A percentile compares a stretch with the other conserved stretches of the same genome.
Evolutionary conservation across 371 early-diverging fungal species (phyloP).

Genomic region (Mucor sp.): DNA sequence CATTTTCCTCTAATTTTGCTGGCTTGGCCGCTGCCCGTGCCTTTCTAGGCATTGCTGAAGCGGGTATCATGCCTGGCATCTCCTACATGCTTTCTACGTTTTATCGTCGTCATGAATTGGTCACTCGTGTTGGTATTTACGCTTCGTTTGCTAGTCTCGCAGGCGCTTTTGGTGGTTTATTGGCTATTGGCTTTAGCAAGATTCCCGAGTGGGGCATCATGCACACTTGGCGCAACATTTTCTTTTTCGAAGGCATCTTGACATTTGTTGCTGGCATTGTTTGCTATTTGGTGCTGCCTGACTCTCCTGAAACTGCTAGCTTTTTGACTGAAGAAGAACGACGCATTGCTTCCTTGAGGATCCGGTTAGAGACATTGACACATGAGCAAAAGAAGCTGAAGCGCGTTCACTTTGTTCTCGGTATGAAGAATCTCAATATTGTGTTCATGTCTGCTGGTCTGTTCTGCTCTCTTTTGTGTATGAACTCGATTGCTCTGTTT

Average conservation of each 20-base stretch:
- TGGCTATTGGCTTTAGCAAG: slow-evolving; percentile 32
- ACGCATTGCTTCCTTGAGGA: slow-evolving; percentile 38
- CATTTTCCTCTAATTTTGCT: slow-evolving; percentile 23
- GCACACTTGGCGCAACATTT: slow-evolving; percentile 53
- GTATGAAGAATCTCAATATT: slow-evolving; percentile 49
- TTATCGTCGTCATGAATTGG: slow-evolving; percentile 31
- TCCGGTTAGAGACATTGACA: slow-evolving; percentile 42
- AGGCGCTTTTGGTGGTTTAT: slow-evolving; percentile 43
- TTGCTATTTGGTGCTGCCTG: slow-evolving; percentile 47
- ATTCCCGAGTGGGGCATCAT: slow-evolving; percentile 30
- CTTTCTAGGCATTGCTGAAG: slow-evolving; percentile 18
- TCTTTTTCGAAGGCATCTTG: slow-evolving; percentile 51
- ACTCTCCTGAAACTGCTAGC: slow-evolving; percentile 50
- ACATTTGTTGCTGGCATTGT: slow-evolving; percentile 37
- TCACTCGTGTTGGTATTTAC: slow-evolving; percentile 49
- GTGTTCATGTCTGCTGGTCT: slow-evolving; percentile 42
- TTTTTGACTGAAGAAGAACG: slow-evolving; percentile 60
- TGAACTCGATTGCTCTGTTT: slow-evolving; percentile 52
- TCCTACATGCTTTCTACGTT: slow-evolving; percentile 60
- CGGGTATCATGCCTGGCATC: slow-evolving; percentile 62
- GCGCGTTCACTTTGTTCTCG: slow-evolving; percentile 38
- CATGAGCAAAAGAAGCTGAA: slow-evolving; percentile 33
- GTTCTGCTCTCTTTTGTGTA: slow-evolving; percentile 35
- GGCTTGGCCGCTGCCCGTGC: slow-evolving; percentile 15
- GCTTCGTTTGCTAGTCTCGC: slow-evolving; percentile 45